A percentile compares a stretch with the other conserved stretches of the same genome.
Evolutionary conservation across 129 eudicot genomes (phyloP).

Genomic region (Artemisia annua): DNA sequence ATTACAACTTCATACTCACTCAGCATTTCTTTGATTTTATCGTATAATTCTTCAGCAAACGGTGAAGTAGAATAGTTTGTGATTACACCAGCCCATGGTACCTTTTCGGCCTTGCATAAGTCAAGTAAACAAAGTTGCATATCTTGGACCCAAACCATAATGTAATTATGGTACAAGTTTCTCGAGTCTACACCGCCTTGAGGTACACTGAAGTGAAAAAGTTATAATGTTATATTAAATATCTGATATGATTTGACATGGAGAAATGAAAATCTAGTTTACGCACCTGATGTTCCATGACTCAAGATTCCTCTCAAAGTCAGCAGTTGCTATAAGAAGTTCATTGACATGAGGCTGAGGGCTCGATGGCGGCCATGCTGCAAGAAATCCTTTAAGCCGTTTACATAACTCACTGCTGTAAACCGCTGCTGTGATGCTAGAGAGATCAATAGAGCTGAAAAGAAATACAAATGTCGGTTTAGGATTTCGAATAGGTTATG

Average conservation of each 20-base stretch:
- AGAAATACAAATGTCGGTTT: background rate
- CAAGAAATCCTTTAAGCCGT: slow-evolving; percentile 71
- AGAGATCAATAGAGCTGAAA: slow-evolving; percentile 81
- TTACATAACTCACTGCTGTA: slow-evolving; percentile 75
- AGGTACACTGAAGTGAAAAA: slow-evolving; percentile 48
- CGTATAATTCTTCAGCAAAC: slow-evolving; percentile 80
- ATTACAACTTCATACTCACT: slow-evolving; percentile 75
- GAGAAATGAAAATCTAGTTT: slow-evolving; percentile 7
- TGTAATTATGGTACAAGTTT: slow-evolving; percentile 66
- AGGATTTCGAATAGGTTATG: too few species aligned
- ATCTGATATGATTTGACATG: background rate
- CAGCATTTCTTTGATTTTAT: slow-evolving; percentile 56
- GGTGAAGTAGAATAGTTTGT: slow-evolving; percentile 90
- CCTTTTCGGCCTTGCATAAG: slow-evolving; percentile 89
- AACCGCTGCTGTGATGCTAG: slow-evolving; percentile 78
- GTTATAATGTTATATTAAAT: background rate
- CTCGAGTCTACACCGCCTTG: slow-evolving; percentile 79
- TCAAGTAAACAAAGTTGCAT: slow-evolving; percentile 82
- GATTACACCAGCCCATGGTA: slow-evolving; percentile 77
- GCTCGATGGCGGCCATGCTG: slow-evolving; percentile 91
- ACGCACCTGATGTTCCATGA: slow-evolving; percentile 87
- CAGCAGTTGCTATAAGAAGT: slow-evolving; percentile 83
- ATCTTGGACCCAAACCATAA: slow-evolving; percentile 92
- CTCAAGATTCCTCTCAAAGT: slow-evolving; percentile 84
- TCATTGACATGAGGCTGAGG: slow-evolving; percentile 82